Percentiles rank a stretch among this genome's conserved stretches.
Evolutionary conservation across 768 basidiomycete species (phyloP).

Genomic region (Kwoniella dendrophila): DNA sequence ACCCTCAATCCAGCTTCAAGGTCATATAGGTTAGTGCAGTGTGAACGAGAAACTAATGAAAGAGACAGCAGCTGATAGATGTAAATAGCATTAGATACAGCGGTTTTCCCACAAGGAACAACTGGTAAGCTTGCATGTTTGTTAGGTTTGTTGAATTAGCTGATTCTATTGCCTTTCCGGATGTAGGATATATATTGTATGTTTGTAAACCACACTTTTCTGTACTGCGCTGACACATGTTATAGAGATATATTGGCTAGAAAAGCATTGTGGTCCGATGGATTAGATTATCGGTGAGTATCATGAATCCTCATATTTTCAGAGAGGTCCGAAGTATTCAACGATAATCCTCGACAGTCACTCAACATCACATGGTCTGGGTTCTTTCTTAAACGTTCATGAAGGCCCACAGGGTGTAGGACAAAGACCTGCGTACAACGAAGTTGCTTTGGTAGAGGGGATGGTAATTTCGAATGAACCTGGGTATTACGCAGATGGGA

Average conservation of each 20-base stretch:
- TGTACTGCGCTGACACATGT: not conserved
- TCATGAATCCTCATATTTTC: not conserved
- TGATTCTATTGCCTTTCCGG: not conserved
- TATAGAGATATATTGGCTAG: slow-evolving; percentile 27
- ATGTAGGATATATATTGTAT: slow-evolving; percentile 63
- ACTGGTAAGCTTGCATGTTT: slow-evolving; percentile 51
- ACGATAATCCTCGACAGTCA: slow-evolving; percentile 65
- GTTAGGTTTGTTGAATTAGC: not conserved
- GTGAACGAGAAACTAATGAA: not conserved
- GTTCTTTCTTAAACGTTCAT: slow-evolving; percentile 91
- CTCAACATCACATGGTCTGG: slow-evolving; percentile 93
- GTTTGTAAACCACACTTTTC: slow-evolving; percentile 12
- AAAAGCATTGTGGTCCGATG: slow-evolving; percentile 48
- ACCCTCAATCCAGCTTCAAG: slow-evolving; percentile 44
- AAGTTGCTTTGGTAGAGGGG: slow-evolving; percentile 70
- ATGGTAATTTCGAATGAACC: slow-evolving; percentile 95
- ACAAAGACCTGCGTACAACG: slow-evolving; percentile 65
- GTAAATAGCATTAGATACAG: slow-evolving; percentile 70
- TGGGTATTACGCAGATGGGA: slow-evolving; percentile 87
- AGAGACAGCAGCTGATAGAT: not conserved
- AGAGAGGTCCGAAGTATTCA: no score
- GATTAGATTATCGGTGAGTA: slow-evolving; percentile 55
- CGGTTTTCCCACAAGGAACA: slow-evolving; percentile 70
- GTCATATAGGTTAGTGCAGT: slow-evolving; percentile 56
- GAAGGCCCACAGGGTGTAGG: slow-evolving; percentile 73